phyloP scores from a whole-genome alignment of 2,329 filamentous ascomycete genomes.

The Hypoxylon sp. region DNA sequence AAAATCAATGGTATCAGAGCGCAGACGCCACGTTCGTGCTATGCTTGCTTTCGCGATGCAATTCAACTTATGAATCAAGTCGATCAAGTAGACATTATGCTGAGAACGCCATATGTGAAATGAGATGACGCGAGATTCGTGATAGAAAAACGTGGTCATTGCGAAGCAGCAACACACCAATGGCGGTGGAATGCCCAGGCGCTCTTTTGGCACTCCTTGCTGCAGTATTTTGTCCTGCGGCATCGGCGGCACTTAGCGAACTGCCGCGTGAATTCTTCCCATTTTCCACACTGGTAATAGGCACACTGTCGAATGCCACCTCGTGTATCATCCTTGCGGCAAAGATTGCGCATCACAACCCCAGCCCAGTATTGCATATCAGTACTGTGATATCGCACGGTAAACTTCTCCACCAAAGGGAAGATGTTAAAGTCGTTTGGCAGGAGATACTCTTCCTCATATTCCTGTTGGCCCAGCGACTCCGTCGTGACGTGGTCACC shows the following conservation, averaged over 20 bases:
- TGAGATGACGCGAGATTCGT: slow-evolving; percentile 44
- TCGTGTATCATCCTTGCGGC: slow-evolving; percentile 94
- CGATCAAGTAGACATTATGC: slow-evolving; percentile 55
- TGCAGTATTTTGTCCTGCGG: slow-evolving; percentile 98
- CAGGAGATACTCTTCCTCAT: slow-evolving; percentile 88
- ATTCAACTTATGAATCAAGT: slow-evolving; percentile 52
- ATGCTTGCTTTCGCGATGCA: slow-evolving; percentile 56
- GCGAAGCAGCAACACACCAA: slow-evolving; percentile 87
- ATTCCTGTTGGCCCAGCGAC: slow-evolving; percentile 64
- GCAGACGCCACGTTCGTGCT: slow-evolving; percentile 55
- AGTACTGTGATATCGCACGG: slow-evolving; percentile 90
- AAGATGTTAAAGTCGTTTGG: slow-evolving; percentile 99
- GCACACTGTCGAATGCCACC: slow-evolving; percentile 97
- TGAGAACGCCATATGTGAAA: slow-evolving; percentile 50
- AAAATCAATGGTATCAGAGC: slow-evolving; percentile 56
- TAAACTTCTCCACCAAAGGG: slow-evolving; percentile 97
- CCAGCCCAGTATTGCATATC: slow-evolving; percentile 99
- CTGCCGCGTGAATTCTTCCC: slow-evolving; percentile 96
- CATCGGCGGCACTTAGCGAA: slow-evolving; percentile 98
- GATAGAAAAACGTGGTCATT: slow-evolving; percentile 53
- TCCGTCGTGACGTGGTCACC: slow-evolving; percentile 67
- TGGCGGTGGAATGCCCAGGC: slow-evolving; percentile 98
- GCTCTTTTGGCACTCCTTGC: slow-evolving; percentile 99
- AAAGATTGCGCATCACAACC: slow-evolving; percentile 98
- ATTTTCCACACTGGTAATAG: slow-evolving; percentile 98